These are phyloP conservation scores for Vaccinium macrocarpon DNA, from an alignment of 148 eudicot species.

Conservation along the genomic window DNA sequence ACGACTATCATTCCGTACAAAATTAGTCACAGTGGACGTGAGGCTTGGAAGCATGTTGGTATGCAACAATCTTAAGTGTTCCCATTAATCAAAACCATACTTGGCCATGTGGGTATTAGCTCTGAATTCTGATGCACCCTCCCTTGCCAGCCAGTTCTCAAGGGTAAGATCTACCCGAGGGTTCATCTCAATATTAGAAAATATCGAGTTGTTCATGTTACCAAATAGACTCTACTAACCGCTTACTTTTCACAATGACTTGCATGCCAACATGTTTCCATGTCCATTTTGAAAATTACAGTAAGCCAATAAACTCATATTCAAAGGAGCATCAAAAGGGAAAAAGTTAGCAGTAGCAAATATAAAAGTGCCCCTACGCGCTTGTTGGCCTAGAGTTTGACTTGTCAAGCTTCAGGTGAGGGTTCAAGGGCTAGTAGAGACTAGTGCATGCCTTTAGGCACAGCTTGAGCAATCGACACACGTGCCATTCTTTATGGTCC, in stretches of 20 bases:
- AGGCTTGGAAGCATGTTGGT: background rate
- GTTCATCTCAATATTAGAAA: background rate
- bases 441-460: too few species aligned
- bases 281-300: background rate
- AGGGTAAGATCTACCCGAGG: background rate
- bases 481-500: too few species aligned
- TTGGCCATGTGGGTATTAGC: background rate
- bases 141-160: background rate
- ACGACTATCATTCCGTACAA: background rate
- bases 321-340: background rate
- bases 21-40: background rate
- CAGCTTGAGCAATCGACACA: too few species aligned
- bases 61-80: background rate
- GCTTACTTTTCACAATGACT: background rate
- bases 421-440: background rate
- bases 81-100: background rate
- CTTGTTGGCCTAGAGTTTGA: background rate
- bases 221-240: background rate
- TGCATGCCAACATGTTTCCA: background rate
- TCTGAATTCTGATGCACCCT: background rate
- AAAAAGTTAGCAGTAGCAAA: background rate
- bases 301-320: background rate
- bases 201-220: background rate
- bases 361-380: background rate
- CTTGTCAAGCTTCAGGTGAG: background rate